phyloP scores from a whole-genome alignment of 2,329 filamentous ascomycete species.

The Berkeleyomyces rouxiae region DNA sequence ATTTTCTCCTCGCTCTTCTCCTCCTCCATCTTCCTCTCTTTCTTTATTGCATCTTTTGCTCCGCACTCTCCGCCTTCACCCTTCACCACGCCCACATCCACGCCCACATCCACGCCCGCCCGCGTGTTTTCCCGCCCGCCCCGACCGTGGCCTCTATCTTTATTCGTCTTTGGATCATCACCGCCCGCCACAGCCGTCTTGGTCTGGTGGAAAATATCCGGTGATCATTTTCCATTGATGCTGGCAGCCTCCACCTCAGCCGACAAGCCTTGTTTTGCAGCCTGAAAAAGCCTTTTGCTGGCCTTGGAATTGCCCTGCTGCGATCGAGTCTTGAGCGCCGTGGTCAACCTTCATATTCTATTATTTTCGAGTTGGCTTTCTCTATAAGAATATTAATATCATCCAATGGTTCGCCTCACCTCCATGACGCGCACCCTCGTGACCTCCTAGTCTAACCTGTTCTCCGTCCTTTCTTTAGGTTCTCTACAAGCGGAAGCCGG shows the following conservation, averaged over 20 bases:
- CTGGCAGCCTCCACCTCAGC: not conserved
- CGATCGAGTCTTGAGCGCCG: not conserved
- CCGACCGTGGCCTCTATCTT: not conserved
- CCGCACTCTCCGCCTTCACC: not conserved
- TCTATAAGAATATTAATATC: not conserved
- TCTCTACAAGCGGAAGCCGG: conserved; percentile 88
- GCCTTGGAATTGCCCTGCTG: not conserved
- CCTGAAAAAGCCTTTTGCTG: not conserved
- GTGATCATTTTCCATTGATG: not conserved
- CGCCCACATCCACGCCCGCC: not conserved
- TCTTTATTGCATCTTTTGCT: not conserved
- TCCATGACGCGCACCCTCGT: not conserved
- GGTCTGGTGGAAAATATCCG: not conserved
- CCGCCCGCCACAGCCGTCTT: not conserved
- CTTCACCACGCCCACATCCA: not conserved
- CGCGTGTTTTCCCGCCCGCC: not conserved
- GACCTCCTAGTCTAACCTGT: not conserved
- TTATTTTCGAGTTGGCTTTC: not conserved
- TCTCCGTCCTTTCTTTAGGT: conserved; percentile 40
- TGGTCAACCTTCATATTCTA: not conserved
- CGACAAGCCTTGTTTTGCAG: not conserved
- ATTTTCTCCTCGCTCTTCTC: conserved; percentile 16
- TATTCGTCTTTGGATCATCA: not conserved
- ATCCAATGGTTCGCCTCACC: not conserved
- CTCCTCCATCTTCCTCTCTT: conserved; percentile 11